Conservation (phyloP, 2,329 filamentous ascomycete species). For the Fusarium luffae region DNA sequence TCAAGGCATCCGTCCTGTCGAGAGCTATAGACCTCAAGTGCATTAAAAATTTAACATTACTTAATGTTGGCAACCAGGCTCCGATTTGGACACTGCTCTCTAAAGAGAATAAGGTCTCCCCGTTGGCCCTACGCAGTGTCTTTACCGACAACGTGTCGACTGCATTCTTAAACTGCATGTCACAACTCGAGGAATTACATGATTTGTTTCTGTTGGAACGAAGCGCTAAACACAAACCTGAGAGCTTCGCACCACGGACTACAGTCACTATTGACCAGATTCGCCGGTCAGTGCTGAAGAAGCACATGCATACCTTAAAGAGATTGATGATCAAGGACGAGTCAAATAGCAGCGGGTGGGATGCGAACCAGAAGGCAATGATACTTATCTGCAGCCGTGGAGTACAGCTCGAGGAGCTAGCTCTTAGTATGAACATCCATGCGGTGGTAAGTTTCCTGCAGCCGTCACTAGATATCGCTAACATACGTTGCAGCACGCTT, state of each 20-base stretch:
- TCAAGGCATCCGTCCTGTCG: conserved; percentile 67
- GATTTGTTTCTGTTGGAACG: conserved; percentile 71
- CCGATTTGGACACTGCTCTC: conserved; percentile 68
- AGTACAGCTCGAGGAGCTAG: conserved; percentile 64
- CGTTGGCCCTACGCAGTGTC: conserved; percentile 66
- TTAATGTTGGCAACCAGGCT: conserved; percentile 72
- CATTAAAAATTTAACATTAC: conserved; percentile 67
- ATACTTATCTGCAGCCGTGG: conserved; percentile 64
- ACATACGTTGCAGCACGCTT: conserved; percentile 59
- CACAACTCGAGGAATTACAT: conserved; percentile 63
- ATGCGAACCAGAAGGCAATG: conserved; percentile 65
- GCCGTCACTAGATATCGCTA: conserved; percentile 2
- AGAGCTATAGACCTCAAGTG: conserved; percentile 67
- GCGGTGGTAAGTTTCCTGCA: conserved; percentile 60
- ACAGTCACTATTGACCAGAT: conserved; percentile 68
- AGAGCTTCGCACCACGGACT: conserved; percentile 63
- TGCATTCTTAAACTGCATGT: conserved; percentile 64
- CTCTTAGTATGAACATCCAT: conserved; percentile 64
- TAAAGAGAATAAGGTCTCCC: conserved; percentile 63
- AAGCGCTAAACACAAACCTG: conserved; percentile 61
- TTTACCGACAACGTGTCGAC: conserved; percentile 72
- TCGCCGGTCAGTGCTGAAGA: conserved; percentile 65
- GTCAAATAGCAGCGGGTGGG: conserved; percentile 62
- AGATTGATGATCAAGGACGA: conserved; percentile 71
- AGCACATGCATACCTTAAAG: conserved; percentile 65